Evolutionary conservation across 2,329 filamentous ascomycete species (phyloP).

Genomic region (Bipolaris oryzae): DNA sequence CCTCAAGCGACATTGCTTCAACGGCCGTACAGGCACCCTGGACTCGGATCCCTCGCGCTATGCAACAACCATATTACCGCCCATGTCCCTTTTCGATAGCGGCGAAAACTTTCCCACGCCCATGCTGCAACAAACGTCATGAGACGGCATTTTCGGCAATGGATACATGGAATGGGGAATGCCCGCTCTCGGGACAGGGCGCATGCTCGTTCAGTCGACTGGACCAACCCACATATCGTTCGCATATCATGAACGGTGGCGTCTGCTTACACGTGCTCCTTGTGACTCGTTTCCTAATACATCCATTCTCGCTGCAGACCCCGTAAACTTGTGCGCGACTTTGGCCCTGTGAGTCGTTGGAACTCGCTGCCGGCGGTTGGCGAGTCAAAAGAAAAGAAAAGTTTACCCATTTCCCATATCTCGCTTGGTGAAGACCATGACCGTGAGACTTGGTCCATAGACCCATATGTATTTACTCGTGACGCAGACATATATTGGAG

Average conservation of each 20-base stretch:
- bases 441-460: background rate
- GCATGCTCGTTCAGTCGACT: background rate
- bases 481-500: conserved; percentile 5
- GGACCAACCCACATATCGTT: conserved; percentile 7
- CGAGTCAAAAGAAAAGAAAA: background rate
- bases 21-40: conserved; percentile 1
- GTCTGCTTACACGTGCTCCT: conserved; percentile 4
- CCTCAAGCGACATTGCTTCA: background rate
- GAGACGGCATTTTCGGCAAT: conserved; percentile 8
- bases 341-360: background rate
- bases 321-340: background rate
- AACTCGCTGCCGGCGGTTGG: background rate
- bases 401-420: background rate
- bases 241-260: conserved; percentile 15
- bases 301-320: background rate
- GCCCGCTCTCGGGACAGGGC: background rate
- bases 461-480: background rate
- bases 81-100: background rate
- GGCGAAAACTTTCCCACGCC: conserved; percentile 4
- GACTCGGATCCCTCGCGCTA: background rate
- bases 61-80: conserved; percentile 2
- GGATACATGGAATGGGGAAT: too few relatives aligned
- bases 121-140: conserved; percentile 4
- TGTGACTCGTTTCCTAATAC: background rate
- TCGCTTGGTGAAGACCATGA: background rate